Evolutionary conservation across 352 stramenopile species (phyloP).

Genomic region (Phytopythium kandeliae): DNA sequence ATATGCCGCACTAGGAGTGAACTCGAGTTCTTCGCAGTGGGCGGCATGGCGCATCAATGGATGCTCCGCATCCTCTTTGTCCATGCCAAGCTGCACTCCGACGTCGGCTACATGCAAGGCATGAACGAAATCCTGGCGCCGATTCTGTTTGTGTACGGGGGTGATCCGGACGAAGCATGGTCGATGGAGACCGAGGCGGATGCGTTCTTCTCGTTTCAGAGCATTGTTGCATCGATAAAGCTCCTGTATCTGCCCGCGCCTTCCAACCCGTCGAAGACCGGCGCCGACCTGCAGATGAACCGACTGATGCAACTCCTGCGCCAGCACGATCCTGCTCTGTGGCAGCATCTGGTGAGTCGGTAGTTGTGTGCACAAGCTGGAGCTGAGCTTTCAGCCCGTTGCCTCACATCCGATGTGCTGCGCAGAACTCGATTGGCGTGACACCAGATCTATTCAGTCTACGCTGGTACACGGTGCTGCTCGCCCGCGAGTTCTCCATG

Average conservation of each 20-base stretch:
- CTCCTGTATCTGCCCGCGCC: constrained; percentile 38
- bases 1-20: constrained; percentile 54
- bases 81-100: constrained; percentile 68
- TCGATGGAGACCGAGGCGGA: constrained; percentile 40
- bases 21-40: constrained; percentile 38
- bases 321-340: constrained; percentile 55
- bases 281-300: constrained; percentile 52
- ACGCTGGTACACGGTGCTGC: constrained; percentile 69
- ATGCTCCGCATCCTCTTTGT: constrained; percentile 74
- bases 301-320: constrained; percentile 39
- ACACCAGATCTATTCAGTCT: constrained; percentile 62
- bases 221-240: constrained; percentile 42
- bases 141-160: constrained; percentile 73
- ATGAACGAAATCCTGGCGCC: constrained; percentile 95
- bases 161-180: constrained; percentile 29
- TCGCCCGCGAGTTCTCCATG: constrained; percentile 61
- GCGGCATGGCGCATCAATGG: constrained; percentile 47
- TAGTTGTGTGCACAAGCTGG: not conserved
- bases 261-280: constrained; percentile 37
- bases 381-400: not conserved
- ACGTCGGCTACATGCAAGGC: constrained; percentile 91
- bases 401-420: not conserved
- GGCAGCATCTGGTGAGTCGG: constrained; percentile 50
- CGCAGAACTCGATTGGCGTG: constrained; percentile 56
- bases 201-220: constrained; percentile 43